These are phyloP conservation scores for Pseudopithomyces maydicus DNA, from an alignment of 2,329 filamentous ascomycete species.

Conservation along the genomic window DNA sequence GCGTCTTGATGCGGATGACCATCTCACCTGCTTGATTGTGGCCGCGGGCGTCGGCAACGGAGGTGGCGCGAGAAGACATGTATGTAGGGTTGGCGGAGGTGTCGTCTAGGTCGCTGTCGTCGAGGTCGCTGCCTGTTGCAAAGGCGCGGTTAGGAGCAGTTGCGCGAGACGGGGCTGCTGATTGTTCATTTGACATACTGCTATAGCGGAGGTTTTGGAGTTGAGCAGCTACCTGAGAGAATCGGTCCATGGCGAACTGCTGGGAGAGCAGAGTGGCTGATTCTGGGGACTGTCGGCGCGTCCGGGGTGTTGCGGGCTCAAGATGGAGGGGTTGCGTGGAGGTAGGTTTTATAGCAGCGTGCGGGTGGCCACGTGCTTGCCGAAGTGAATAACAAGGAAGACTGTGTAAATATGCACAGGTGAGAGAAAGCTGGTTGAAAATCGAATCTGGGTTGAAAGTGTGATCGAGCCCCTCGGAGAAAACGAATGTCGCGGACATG, in stretches of 20 bases:
- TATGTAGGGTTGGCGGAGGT: not conserved
- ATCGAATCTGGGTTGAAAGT: too few species aligned
- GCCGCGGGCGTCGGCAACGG: not conserved
- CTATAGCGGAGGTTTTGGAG: not conserved
- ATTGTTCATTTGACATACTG: not conserved
- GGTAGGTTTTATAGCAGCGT: too few species aligned
- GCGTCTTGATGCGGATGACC: not conserved
- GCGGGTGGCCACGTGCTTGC: too few species aligned
- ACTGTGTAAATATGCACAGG: too few species aligned
- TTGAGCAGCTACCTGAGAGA: not conserved
- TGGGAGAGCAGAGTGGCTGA: not conserved
- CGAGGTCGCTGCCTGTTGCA: not conserved
- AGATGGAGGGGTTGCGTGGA: too few species aligned
- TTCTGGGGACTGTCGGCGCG: not conserved
- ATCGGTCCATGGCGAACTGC: not conserved
- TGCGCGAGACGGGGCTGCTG: not conserved
- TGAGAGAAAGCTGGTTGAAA: too few species aligned
- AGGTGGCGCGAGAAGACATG: not conserved
- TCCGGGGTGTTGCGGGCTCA: not conserved
- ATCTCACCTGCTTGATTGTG: not conserved
- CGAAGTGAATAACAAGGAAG: too few species aligned
- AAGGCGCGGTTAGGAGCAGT: not conserved
- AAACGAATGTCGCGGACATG: too few species aligned
- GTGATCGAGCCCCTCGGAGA: too few species aligned
- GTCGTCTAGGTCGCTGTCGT: not conserved